Conservation (phyloP, 2,329 filamentous ascomycete species). For the Colletotrichum sp. region DNA sequence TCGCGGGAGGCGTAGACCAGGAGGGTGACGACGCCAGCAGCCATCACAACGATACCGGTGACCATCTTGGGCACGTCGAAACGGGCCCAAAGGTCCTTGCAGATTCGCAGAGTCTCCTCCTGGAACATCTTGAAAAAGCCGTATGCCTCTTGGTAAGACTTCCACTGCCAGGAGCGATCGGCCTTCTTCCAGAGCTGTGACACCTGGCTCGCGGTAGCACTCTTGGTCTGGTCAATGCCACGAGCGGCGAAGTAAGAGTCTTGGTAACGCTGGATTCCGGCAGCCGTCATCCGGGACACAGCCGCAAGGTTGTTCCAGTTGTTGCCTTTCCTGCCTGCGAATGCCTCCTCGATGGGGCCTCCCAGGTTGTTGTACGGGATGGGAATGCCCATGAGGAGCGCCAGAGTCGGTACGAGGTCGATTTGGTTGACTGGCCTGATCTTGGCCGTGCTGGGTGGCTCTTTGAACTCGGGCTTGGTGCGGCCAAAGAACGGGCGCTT, state of each 20-base stretch:
- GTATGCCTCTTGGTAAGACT: constrained; percentile 49
- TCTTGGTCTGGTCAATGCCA: constrained; percentile 66
- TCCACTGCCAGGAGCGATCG: constrained; percentile 42
- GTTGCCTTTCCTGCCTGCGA: constrained; percentile 71
- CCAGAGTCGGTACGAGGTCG: constrained; percentile 90
- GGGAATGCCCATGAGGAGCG: constrained; percentile 85
- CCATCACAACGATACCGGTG: constrained; percentile 75
- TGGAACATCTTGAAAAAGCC: constrained; percentile 76
- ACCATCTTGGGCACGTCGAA: constrained; percentile 91
- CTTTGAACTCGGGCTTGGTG: constrained; percentile 61
- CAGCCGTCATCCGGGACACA: constrained; percentile 78
- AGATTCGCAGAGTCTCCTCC: constrained; percentile 76
- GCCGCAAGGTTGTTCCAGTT: constrained; percentile 79
- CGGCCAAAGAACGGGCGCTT: constrained; percentile 86
- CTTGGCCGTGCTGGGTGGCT: constrained; percentile 75
- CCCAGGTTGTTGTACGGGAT: constrained; percentile 97
- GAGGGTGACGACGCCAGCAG: constrained; percentile 70
- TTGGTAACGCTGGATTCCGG: constrained; percentile 90
- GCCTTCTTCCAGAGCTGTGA: constrained; percentile 54
- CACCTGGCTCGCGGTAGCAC: constrained; percentile 42
- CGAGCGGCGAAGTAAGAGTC: constrained; percentile 78
- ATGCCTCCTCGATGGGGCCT: constrained; percentile 91
- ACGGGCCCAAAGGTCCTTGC: constrained; percentile 86
- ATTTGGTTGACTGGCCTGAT: constrained; percentile 82
- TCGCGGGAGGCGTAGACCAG: constrained; percentile 73